Base-by-base conservation (phyloP, 2,329 filamentous ascomycete genomes). In the Fusarium sp. region DNA sequence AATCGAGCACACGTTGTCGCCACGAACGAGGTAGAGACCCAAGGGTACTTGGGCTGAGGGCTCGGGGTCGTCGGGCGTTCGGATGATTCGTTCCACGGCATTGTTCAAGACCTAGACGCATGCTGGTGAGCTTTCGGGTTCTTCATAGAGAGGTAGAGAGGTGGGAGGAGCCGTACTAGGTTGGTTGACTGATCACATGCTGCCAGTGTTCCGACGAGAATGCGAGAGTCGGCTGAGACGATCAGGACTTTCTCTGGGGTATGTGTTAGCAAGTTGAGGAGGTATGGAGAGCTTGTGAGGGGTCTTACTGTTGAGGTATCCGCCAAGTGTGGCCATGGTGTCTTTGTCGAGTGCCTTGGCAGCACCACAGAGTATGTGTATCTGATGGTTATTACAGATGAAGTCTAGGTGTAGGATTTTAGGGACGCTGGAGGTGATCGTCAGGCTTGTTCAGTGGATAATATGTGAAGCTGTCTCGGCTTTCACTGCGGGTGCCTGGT, bases 101-200 rank as follows among this genome's bases (percentile, higher is more conserved):
- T 93, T 86, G 71, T 90, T 88, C 14, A 99, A 87, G 26, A 98
- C 94, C 89, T 91, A 39, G 34, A 19, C 22, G 24, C 19, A 38
- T 33, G 7, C 21, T 34, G 14, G 66, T 76, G 28, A 76, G 73
- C 57, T 46, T 53, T 47, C 46, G 45, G 17, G 40, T 31, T 8
- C 17, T 36, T 34, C 21, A 22, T 34, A 21, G 34, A 9, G 24
- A 22, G 44, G 44, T 31, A 31, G 13, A 15, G 24, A 33, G 49
- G 13, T 24, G 22, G 28, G 43, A 22, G 31, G 26, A 36, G 43
- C 70, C 82, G 65, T 80, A 90, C 89, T 67, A 99, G 84, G 81
- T 99, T 99, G 71, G 96, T 98, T 75, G 92, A 89, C 80, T 97
- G 91, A 80, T 99, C 96, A 77, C 92, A 94, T 44, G 92, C 93